phyloP scores from a whole-genome alignment of 169 alveolate genomes.

The Plasmodium fragile region DNA sequence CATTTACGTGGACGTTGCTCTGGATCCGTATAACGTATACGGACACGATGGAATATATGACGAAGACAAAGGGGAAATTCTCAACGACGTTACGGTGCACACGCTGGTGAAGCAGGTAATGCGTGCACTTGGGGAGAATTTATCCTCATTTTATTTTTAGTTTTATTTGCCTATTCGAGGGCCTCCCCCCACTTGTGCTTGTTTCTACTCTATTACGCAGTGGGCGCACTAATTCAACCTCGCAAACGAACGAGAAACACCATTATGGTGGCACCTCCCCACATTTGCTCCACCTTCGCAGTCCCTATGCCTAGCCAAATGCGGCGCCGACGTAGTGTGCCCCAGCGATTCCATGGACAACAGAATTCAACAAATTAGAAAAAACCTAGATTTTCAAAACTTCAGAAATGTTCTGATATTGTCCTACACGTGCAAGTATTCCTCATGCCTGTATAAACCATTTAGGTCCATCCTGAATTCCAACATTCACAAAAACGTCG shows the following conservation, averaged over 20 bases:
- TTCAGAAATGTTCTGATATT: slow-evolving; percentile 84
- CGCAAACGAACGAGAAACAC: background rate
- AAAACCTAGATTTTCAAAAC: slow-evolving; percentile 80
- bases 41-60: slow-evolving; percentile 86
- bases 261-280: background rate
- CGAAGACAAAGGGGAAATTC: slow-evolving; percentile 76
- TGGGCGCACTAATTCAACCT: background rate
- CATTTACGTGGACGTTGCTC: slow-evolving; percentile 81
- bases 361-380: slow-evolving; percentile 87
- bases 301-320: slow-evolving; percentile 85
- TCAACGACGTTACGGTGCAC: slow-evolving; percentile 80
- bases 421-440: slow-evolving; percentile 90
- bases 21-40: slow-evolving; percentile 80
- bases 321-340: slow-evolving; percentile 91
- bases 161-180: background rate
- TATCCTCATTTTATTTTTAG: background rate
- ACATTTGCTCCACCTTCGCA: slow-evolving; percentile 4
- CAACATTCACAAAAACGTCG: slow-evolving; percentile 78
- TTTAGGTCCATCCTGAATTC: slow-evolving; percentile 90
- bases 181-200: background rate
- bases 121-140: background rate
- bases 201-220: background rate
- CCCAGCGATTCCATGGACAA: slow-evolving; percentile 94
- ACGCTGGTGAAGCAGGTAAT: slow-evolving; percentile 81
- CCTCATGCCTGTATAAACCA: slow-evolving; percentile 90